These are phyloP conservation scores for Smittium culicis DNA, from an alignment of 371 early-diverging fungal genomes.

Conservation along the genomic window DNA sequence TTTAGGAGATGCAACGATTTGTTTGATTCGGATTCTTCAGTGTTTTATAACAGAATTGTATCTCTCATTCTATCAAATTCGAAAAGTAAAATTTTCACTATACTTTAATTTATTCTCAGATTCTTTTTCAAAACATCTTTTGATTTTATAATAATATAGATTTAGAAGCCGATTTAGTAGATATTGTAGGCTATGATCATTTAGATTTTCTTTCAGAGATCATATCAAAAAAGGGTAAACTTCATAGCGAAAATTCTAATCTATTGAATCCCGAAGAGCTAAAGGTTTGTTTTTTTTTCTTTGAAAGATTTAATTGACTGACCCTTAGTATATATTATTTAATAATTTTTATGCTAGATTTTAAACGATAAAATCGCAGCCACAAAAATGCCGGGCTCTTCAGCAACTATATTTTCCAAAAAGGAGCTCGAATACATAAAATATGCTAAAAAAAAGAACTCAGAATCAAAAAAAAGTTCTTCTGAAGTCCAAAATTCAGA, in stretches of 20 bases:
- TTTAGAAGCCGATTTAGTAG: slow-evolving; percentile 41
- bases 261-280: slow-evolving; percentile 12
- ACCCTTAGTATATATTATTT: too few relatives aligned
- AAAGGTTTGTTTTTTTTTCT: too few relatives aligned
- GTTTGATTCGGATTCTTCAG: too few relatives aligned
- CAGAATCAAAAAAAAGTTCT: background rate
- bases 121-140: too few relatives aligned
- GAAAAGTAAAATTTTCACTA: too few relatives aligned
- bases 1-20: too few relatives aligned
- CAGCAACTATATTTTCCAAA: slow-evolving; percentile 17
- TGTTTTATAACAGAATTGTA: too few relatives aligned
- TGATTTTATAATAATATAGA: background rate
- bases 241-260: slow-evolving; percentile 10
- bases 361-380: slow-evolving; percentile 2
- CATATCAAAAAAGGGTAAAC: slow-evolving; percentile 18
- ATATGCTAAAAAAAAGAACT: slow-evolving; percentile 12
- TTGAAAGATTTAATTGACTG: too few relatives aligned
- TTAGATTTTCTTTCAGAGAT: slow-evolving; percentile 46
- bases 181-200: slow-evolving; percentile 60
- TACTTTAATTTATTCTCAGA: too few relatives aligned
- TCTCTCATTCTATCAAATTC: too few relatives aligned
- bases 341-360: too few relatives aligned
- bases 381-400: slow-evolving; percentile 13
- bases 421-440: slow-evolving; percentile 20
- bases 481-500: background rate